Evolutionary conservation across 371 early-diverging fungal genomes (phyloP), one percentile per base, ranked within the genome.

Genomic region (Mucor indicus): DNA sequence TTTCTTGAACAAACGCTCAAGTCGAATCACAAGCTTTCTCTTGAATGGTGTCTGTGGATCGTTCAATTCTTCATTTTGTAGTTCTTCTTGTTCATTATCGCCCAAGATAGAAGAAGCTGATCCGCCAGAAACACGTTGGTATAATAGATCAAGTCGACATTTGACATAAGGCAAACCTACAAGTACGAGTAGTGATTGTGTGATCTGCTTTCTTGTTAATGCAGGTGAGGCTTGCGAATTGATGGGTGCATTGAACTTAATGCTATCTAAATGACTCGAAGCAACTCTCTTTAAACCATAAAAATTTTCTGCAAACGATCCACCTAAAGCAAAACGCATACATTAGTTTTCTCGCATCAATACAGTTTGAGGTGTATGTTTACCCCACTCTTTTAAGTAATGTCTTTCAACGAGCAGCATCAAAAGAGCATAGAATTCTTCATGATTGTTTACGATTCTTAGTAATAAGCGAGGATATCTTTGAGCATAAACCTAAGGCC

Each of bases 221-320:
- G 58, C 37, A 20, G 61, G 68, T 17, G 65, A 49, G 0, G 61
- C 39, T 25, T 44, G 53, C 16, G 48, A 42, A 12, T 55, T 57
- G 23, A 51, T 41, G 17, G 51, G 58, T 19, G 60, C 44, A 35
- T 33, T 35, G 31, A 56, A 53, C 33, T 62, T 50, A 17, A 47
- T 40, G 22, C 52, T 55, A 24, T 58, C 58, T 6, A 55, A 33
- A 27, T 59, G 60, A 7, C 48, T 33, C 8, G 73, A 48, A 0
- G 81, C 69, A 13, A 81, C 80, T 45, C 96, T 64, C 60, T 91
- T 90, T 39, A 90, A 60, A 0, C 94, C 94, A 64, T 96, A 96
- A 67, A 94, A 94, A 67, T 89, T 88, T 69, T 96, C 96, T 13
- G 94, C 81, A 69, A 92, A 93, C 11, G 95, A 91, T 1, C 79